phyloP scores from a whole-genome alignment of 2,329 filamentous ascomycete species.

The Ceratocystis eucalypticola region DNA sequence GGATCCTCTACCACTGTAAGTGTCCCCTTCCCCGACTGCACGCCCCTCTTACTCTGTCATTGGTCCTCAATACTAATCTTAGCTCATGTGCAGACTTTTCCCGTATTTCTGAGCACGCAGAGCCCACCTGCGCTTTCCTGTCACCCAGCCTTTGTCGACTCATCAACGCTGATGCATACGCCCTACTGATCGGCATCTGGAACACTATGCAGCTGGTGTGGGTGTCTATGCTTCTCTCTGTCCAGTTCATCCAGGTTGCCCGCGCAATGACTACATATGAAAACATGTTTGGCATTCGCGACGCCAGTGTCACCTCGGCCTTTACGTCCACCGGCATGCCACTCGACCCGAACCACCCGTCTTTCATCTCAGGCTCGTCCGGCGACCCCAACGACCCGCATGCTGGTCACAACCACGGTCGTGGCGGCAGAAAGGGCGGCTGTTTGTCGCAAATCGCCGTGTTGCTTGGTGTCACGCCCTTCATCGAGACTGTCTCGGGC shows the following conservation, averaged over 20 bases:
- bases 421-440: slow-evolving; percentile 41
- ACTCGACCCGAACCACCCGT: slow-evolving; percentile 50
- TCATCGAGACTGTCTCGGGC: slow-evolving; percentile 82
- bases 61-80: slow-evolving; percentile 9
- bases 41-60: not conserved
- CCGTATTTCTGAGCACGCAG: slow-evolving; percentile 39
- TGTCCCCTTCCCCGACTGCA: slow-evolving; percentile 3
- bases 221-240: slow-evolving; percentile 93
- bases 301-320: slow-evolving; percentile 52
- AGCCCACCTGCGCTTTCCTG: slow-evolving; percentile 57
- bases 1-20: slow-evolving; percentile 59
- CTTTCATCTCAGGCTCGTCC: slow-evolving; percentile 40
- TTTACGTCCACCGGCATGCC: slow-evolving; percentile 67
- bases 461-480: slow-evolving; percentile 80
- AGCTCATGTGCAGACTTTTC: slow-evolving; percentile 45
- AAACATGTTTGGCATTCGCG: slow-evolving; percentile 73
- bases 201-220: slow-evolving; percentile 72
- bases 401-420: slow-evolving; percentile 31
- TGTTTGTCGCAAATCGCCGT: slow-evolving; percentile 69
- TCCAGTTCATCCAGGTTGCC: slow-evolving; percentile 84
- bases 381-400: slow-evolving; percentile 31
- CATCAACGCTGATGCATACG: slow-evolving; percentile 71
- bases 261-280: slow-evolving; percentile 93
- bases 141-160: slow-evolving; percentile 61
- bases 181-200: slow-evolving; percentile 69